These are phyloP conservation scores for Incumbomyces lentus DNA, from an alignment of 2,329 filamentous ascomycete genomes.

Conservation along the genomic window DNA sequence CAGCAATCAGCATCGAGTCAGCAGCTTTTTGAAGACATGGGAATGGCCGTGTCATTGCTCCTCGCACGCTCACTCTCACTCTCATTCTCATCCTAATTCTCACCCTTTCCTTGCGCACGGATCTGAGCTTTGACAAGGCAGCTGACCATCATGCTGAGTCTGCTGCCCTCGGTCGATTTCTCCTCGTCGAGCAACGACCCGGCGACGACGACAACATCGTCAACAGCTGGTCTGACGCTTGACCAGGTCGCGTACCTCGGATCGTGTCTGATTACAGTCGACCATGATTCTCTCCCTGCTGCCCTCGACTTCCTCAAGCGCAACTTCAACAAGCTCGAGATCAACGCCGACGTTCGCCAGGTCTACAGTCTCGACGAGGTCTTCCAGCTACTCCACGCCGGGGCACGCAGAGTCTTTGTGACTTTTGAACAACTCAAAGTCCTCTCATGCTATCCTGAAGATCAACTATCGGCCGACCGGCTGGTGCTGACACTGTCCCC, in stretches of 20 bases:
- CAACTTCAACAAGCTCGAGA: constrained; percentile 46
- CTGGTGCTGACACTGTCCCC: constrained; percentile 45
- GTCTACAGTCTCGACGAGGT: constrained; percentile 63
- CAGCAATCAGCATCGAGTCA: too few relatives aligned
- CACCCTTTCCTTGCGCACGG: too few relatives aligned
- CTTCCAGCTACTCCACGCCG: constrained; percentile 69
- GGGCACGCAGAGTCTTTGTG: constrained; percentile 77
- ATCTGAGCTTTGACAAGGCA: too few relatives aligned
- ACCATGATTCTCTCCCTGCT: constrained; percentile 36
- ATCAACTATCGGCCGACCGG: constrained; percentile 44
- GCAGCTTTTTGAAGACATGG: too few relatives aligned
- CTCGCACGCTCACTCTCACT: too few relatives aligned
- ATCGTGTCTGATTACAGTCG: constrained; percentile 45
- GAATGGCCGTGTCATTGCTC: too few relatives aligned
- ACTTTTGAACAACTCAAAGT: constrained; percentile 54
- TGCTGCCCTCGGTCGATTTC: too few relatives aligned
- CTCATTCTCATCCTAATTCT: too few relatives aligned
- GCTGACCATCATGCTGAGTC: too few relatives aligned
- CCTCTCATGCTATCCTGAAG: constrained; percentile 35
- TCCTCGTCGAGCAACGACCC: too few relatives aligned
- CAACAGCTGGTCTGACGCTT: constrained; percentile 41
- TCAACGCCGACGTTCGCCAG: constrained; percentile 66
- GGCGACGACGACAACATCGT: neutral
- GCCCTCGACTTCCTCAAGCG: constrained; percentile 45
- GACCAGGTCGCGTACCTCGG: constrained; percentile 50